Evolutionary conservation across 225 moss, liverwort and hornwort genomes (phyloP), one percentile per base, ranked within the genome.

Genomic region (Pseudoscleropodium purum): DNA sequence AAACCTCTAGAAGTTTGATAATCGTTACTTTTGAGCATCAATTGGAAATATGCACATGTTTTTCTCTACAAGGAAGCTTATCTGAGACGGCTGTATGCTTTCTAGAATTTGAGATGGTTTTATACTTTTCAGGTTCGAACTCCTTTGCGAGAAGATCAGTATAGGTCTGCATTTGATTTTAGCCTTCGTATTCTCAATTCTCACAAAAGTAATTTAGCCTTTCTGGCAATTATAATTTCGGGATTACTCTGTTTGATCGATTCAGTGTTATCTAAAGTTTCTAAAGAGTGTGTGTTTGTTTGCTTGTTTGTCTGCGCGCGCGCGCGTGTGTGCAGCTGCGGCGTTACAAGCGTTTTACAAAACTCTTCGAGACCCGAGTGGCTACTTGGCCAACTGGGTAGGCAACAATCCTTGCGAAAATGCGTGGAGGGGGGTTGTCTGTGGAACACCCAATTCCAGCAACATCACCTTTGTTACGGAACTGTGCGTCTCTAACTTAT

Each of bases 381-480:
- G 90, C 67, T 65, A 66, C 25, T 91, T 98, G 72, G 34, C 25
- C 0, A 87, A 69, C 68, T 98, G 98, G 98, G 77, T 49, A 18
- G 91, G 91, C 66, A 93, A 20, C 87, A 90, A 96, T 34, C 98
- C 98, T 11, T 98, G 98, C 88, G 86, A 80, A 25, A 3, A 81
- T 84, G 76, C 9, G 59, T 98, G 97, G 97, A 89, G 10, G 21
- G 93, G 93, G 24, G 62, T 98, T 13, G 36, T 66, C 43, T 98
- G 98, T 83, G 47, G 31, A 12, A 0, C 20, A 0, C 87, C 89
- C 5, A 36, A 5, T 29, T 70, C 85, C 82, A 41, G 86, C 85
- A 95, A 90, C 72, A 39, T 94, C 83, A 89, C 87, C 16, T 97
- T 93, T 25, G 97, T 98, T 18, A 59, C 73, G 16, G 98, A 97